These are phyloP conservation scores for Vanrija pseudolonga DNA, from an alignment of 1,284 basidiomycete genomes.

Conservation along the genomic window DNA sequence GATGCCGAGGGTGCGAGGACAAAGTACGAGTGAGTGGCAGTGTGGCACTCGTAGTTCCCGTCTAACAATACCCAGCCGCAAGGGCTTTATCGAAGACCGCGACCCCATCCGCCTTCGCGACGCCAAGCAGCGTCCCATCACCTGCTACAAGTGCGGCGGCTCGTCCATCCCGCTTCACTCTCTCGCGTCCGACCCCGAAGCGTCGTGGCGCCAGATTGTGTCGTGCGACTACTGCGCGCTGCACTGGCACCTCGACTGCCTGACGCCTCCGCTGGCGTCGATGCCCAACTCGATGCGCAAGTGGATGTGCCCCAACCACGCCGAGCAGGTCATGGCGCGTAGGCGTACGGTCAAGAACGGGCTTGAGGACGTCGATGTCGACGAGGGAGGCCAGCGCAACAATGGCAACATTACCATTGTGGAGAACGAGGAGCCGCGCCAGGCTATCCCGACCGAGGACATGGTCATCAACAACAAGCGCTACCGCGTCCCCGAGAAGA, in stretches of 20 bases:
- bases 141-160: conserved; percentile 85
- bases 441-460: conserved; percentile 45
- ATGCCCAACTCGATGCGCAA: conserved; percentile 85
- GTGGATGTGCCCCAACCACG: conserved; percentile 99
- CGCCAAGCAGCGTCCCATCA: conserved; percentile 70
- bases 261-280: conserved; percentile 79
- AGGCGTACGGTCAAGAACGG: conserved; percentile 70
- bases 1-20: conserved; percentile 70
- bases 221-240: conserved; percentile 94
- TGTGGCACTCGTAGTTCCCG: not conserved
- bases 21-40: conserved; percentile 59
- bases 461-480: conserved; percentile 60
- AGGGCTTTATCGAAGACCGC: conserved; percentile 83
- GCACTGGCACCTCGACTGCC: conserved; percentile 96
- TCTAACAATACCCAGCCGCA: conserved; percentile 62
- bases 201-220: conserved; percentile 59
- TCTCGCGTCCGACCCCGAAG: conserved; percentile 36
- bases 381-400: conserved; percentile 67
- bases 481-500: conserved; percentile 89
- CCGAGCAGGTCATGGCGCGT: conserved; percentile 72
- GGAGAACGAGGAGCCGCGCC: conserved; percentile 57
- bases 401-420: conserved; percentile 90
- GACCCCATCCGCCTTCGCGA: conserved; percentile 86
- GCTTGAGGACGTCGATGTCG: conserved; percentile 64
- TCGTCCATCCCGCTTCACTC: conserved; percentile 57